Evolutionary conservation across 23 red algal species (phyloP), one percentile per base, ranked within the genome.

Genomic region (Cyanidioschyzon merolae): DNA sequence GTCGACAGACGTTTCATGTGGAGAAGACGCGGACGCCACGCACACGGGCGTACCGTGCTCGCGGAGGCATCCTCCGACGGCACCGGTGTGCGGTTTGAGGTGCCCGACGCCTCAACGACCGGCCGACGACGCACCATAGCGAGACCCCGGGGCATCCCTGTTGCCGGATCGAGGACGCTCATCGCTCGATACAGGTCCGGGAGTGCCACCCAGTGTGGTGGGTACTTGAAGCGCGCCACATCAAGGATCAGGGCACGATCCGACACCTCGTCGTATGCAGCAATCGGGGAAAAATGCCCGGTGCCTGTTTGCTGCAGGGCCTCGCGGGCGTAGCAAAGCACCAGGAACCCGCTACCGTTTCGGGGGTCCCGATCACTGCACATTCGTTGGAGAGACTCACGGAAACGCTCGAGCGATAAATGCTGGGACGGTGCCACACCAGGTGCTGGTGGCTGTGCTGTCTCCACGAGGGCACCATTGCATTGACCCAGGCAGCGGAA

Each of bases 161-260:
- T 80, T 24, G 76, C 81, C 58, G 50, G 45, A 59, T 90, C 87
- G 27, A 85, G 34, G 1, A 75, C 39, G 34, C 31, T 41, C 68
- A 83, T 90, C 1, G 87, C 87, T 36, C 67, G 63, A 30, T 80
- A 75, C 37, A 90, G 68, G 35, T 68, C 51, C 12, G 36, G 39
- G 25, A 90, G 25, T 25, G 39, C 36, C 31, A 88, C 89, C 89
- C 89, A 92, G 77, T 88, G 85, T 38, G 89, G 89, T 0, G 79
- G 58, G 74, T 92, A 92, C 89, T 92, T 92, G 74, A 92, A 92
- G 1, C 89, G 75, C n/a, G 89, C 89, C 30, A 84, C 80, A 0
- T 92, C 89, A 31, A 92, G 76, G 2, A 92, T 58, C 75, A 92
- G 75, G 0, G 86, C 89, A 35, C 78, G 75, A 54, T 92, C 89